phyloP scores from a whole-genome alignment of 1,284 basidiomycete genomes.

The Jaminaea rosea region DNA sequence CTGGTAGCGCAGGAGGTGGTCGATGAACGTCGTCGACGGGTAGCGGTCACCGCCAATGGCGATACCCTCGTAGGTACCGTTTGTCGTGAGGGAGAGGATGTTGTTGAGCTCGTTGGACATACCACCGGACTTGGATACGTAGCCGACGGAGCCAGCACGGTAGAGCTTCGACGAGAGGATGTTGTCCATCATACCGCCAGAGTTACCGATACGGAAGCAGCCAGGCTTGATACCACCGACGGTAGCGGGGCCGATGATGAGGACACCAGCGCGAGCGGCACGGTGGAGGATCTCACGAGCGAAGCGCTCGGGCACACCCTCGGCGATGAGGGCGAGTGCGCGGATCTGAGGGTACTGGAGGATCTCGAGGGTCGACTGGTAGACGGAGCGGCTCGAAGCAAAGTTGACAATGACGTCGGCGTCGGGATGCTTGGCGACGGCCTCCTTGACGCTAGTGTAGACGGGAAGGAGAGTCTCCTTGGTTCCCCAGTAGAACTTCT shows the following conservation, averaged over 20 bases:
- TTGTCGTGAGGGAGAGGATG: conserved; percentile 92
- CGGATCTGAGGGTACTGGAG: conserved; percentile 63
- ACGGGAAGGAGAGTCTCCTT: conserved; percentile 97
- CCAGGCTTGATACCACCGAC: conserved; percentile 99
- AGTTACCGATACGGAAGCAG: conserved; percentile 99
- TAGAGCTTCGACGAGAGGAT: conserved; percentile 98
- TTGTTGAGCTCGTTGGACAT: conserved; percentile 99
- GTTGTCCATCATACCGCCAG: conserved; percentile 99
- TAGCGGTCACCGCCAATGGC: conserved; percentile 99
- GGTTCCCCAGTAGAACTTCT: conserved; percentile 99
- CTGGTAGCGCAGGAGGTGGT: conserved; percentile 95
- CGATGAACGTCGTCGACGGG: conserved; percentile 96
- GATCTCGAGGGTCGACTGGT: conserved; percentile 86
- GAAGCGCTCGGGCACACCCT: conserved; percentile 96
- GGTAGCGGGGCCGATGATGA: conserved; percentile 96
- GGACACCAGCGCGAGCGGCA: conserved; percentile 73
- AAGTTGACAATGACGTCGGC: conserved; percentile 99
- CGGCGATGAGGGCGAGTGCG: conserved; percentile 88
- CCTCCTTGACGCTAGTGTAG: conserved; percentile 86
- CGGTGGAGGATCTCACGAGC: conserved; percentile 89
- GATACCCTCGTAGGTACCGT: conserved; percentile 99
- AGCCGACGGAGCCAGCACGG: conserved; percentile 91
- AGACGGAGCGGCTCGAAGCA: conserved; percentile 86
- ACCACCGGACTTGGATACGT: conserved; percentile 98
- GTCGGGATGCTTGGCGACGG: conserved; percentile 87